These are phyloP conservation scores for Pythium pyrilobum DNA, from an alignment of 352 stramenopile genomes.

Conservation along the genomic window DNA sequence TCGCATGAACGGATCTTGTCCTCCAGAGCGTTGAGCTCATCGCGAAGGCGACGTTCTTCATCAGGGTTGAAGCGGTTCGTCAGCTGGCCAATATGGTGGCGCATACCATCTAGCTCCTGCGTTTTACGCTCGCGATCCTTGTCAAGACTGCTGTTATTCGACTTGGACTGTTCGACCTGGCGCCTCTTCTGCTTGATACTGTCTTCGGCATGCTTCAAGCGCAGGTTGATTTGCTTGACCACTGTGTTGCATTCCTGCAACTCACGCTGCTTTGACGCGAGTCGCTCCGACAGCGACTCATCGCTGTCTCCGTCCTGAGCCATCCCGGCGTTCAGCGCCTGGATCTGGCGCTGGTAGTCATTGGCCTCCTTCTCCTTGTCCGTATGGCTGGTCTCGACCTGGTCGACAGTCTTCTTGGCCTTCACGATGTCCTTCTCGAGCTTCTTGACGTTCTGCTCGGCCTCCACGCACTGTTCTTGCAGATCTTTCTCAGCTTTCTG, in stretches of 20 bases:
- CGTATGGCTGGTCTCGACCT: constrained; percentile 37
- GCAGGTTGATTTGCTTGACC: constrained; percentile 91
- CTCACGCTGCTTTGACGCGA: constrained; percentile 74
- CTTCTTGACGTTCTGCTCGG: constrained; percentile 66
- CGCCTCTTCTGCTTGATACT: constrained; percentile 71
- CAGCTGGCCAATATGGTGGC: constrained; percentile 43
- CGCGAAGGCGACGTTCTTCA: constrained; percentile 60
- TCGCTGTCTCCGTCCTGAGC: constrained; percentile 68
- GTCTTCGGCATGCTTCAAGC: constrained; percentile 91
- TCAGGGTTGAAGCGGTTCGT: constrained; percentile 70
- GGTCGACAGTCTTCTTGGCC: constrained; percentile 53
- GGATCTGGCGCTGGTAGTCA: constrained; percentile 79
- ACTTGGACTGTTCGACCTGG: constrained; percentile 64
- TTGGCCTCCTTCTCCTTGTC: constrained; percentile 62
- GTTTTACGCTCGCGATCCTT: constrained; percentile 62
- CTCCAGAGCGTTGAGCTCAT: constrained; percentile 55
- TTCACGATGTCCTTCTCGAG: constrained; percentile 83
- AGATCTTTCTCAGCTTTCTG: constrained; percentile 52
- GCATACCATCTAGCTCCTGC: constrained; percentile 60
- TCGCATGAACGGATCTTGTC: constrained; percentile 60
- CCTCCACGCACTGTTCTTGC: constrained; percentile 69
- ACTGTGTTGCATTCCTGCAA: constrained; percentile 73
- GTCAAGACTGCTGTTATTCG: constrained; percentile 71
- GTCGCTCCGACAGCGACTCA: constrained; percentile 68
- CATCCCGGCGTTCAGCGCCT: constrained; percentile 84